Evolutionary conservation across 2,329 filamentous ascomycete genomes (phyloP).

Genomic region (Didymellaceae sp.): DNA sequence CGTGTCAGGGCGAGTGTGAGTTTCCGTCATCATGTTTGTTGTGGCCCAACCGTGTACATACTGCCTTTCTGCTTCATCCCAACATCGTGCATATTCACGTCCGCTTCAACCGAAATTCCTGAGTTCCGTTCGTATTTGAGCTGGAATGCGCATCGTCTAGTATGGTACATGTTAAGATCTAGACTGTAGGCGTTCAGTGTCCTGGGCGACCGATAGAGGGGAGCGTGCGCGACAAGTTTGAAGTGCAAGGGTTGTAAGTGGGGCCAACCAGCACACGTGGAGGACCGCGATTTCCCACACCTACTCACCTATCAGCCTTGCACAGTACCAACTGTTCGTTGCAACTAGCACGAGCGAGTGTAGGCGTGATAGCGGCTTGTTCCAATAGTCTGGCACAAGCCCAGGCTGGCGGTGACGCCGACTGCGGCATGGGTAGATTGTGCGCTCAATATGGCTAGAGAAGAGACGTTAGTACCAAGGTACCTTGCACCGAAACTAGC

Average conservation of each 20-base stretch:
- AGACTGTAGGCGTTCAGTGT: neutral
- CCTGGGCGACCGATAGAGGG: neutral
- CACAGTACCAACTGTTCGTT: slow-evolving; percentile 6
- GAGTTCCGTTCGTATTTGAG: no score
- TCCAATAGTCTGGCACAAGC: slow-evolving; percentile 15
- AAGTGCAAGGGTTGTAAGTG: neutral
- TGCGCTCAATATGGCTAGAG: neutral
- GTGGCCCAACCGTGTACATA: slow-evolving; percentile 5
- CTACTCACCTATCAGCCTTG: slow-evolving; percentile 9
- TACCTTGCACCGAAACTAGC: neutral
- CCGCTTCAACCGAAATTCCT: no score
- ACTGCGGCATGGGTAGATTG: slow-evolving; percentile 2
- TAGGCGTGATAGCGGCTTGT: slow-evolving; percentile 5
- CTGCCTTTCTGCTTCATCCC: no score
- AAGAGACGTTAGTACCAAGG: neutral
- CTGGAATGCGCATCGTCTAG: slow-evolving; percentile 1
- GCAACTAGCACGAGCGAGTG: slow-evolving; percentile 1
- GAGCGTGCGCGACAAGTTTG: neutral
- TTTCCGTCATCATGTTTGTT: slow-evolving; percentile 6
- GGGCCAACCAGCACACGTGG: slow-evolving; percentile 7
- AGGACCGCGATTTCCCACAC: neutral
- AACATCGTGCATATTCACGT: no score
- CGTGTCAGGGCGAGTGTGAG: neutral
- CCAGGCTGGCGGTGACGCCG: slow-evolving; percentile 5
- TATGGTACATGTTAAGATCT: neutral